Evolutionary conservation across 768 basidiomycete species (phyloP), one percentile per base, ranked within the genome.

Genomic region (Sporobolomyces roseus): DNA sequence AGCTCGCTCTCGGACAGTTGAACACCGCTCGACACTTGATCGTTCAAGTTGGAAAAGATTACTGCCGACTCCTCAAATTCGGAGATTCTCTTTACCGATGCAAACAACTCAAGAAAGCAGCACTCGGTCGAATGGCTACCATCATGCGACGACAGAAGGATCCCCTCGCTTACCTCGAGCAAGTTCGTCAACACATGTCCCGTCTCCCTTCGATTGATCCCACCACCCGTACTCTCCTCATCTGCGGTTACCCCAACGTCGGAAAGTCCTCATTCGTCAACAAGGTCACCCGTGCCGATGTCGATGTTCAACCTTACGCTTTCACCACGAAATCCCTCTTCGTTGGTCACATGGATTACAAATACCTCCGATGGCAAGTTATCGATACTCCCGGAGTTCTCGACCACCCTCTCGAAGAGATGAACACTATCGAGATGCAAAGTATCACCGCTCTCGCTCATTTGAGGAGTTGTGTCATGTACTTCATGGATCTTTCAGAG

Each of bases 361-460:
- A 93, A 77, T 99, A 99, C 81, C 84, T 99, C 75, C 87, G 96
- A 69, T 99, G 96, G 96, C 96, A 99, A 79, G 94, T 99, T 58
- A 97, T 99, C 76, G 96, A 99, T 83, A 99, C 96, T 46, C 96
- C 96, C 2, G 96, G 96, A 66, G 88, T 99, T 66, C 84, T 99
- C 73, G 96, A 99, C 78, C 96, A 98, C 79, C 93, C 94, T 3
- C 83, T 98, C 36, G 94, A 99, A 80, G 96, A 99, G 59, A 98
- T 99, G 96, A 98, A 98, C 83, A 98, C 93, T 67, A 99, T 99
- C 75, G 96, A 99, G 81, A 99, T 98, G 94, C 96, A 99, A 83
- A 93, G 91, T 75, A 96, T 96, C 78, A 98, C 94, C 43, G 96
- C 96, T 19, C 82, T 99, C 70, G 96, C 96, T 10, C 96, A 99